Percentiles rank a stretch among this genome's conserved stretches.
Conservation (phyloP, 805 yeast genomes). For the Kazachstania bromeliacearum region DNA sequence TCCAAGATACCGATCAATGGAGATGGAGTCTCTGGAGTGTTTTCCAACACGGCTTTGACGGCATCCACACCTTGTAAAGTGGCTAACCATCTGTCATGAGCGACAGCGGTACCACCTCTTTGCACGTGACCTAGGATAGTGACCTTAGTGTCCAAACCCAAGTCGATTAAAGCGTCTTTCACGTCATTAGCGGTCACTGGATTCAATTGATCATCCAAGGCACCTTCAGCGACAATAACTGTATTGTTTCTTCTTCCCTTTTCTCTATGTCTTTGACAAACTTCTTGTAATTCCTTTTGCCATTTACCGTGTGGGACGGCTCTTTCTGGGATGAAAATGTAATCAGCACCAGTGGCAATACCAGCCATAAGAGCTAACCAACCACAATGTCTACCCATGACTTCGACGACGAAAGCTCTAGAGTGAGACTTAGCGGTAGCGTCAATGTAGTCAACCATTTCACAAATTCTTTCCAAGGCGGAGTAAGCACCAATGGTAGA, state of each 20-base stretch:
- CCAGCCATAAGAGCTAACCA: slow-evolving; percentile 98
- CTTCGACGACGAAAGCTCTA: slow-evolving; percentile 95
- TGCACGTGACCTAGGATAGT: slow-evolving; percentile 97
- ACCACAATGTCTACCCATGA: slow-evolving; percentile 99
- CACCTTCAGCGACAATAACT: slow-evolving; percentile 97
- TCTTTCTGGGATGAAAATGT: slow-evolving; percentile 86
- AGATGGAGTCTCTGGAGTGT: slow-evolving; percentile 85
- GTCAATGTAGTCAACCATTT: slow-evolving; percentile 91
- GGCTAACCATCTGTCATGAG: slow-evolving; percentile 83
- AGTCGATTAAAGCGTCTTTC: slow-evolving; percentile 66
- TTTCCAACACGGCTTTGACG: slow-evolving; percentile 79
- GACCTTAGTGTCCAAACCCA: slow-evolving; percentile 89
- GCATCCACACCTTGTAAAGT: slow-evolving; percentile 98
- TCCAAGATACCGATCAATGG: slow-evolving; percentile 89
- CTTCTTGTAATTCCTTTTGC: slow-evolving; percentile 68
- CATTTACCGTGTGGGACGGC: slow-evolving; percentile 71
- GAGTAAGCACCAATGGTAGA: slow-evolving; percentile 95
- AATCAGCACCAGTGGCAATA: slow-evolving; percentile 92
- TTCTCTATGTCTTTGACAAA: slow-evolving; percentile 69
- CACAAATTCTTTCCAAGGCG: slow-evolving; percentile 84
- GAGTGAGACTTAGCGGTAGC: slow-evolving; percentile 97
- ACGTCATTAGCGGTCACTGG: slow-evolving; percentile 79
- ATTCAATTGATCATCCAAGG: slow-evolving; percentile 68
- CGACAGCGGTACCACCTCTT: slow-evolving; percentile 98
- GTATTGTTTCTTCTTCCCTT: slow-evolving; percentile 91